Evolutionary conservation across 108 stramenopile genomes (phyloP), one percentile per base, ranked within the genome.

Genomic region (Pinguiococcus pyrenoidosus): DNA sequence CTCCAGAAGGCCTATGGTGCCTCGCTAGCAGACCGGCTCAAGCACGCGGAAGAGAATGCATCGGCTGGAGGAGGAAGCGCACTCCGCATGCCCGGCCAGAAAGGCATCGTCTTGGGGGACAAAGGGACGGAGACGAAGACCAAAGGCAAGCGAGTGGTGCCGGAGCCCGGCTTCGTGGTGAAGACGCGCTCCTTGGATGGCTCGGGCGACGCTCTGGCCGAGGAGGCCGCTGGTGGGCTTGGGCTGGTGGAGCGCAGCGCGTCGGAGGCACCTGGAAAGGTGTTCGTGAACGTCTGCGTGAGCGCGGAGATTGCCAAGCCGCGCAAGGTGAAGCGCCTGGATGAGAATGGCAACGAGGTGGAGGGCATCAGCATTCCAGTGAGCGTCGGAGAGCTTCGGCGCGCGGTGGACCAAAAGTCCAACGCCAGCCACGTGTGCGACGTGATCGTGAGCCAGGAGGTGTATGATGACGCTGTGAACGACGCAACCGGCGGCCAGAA

Each of bases 291-390:
- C 57, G 25, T 69, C 13, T 54, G 51, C 44, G 13, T 9, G 1
- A 26, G 32, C 29, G 62, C 42, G 9, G 44, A 37, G 16, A 23
- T 69, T 0, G 24, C 13, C 3, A 23, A 33, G 9, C 48, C 62
- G 1, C 18, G n/a, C 16, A 28, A 10, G 25, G 14, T 10, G 6
- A 63, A 58, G 44, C 29, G 25, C 40, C 35, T 69, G 7, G 46
- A 50, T 24, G 36, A 28, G 10, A 36, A 63, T 6, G 68, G 68
- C n/a, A 27, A 52, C 6, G 68, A 69, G 54, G 43, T 62, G 1
- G 68, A 69, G 47, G 68, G 68, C 18, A 4, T 69, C 30, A 46
- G 32, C 20, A 42, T 69, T 20, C 68, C 68, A 1, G 34, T 69
- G 32, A 34, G 36, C 37, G 37, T 44, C 22, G 68, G 62, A n/a